Evolutionary conservation across 768 basidiomycete species (phyloP).

Genomic region (Heimioporus sp.): DNA sequence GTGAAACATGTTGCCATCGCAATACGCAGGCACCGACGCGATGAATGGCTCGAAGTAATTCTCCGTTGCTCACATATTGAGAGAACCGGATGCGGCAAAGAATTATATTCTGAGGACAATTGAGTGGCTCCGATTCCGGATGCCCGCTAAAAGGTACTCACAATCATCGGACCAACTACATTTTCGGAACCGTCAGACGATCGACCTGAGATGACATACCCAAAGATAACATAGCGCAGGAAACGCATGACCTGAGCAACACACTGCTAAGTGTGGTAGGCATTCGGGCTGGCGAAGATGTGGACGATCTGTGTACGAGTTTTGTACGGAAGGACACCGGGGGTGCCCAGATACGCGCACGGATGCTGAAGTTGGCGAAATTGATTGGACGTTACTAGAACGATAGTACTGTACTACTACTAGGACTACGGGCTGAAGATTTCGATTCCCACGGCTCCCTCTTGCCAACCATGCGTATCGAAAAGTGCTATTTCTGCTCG

Average conservation of each 20-base stretch:
- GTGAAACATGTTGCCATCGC: conserved; percentile 46
- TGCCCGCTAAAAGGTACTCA: conserved; percentile 21
- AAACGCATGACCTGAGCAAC: conserved; percentile 40
- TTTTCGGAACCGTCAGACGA: conserved; percentile 39
- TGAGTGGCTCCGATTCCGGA: neutral
- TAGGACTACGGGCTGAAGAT: too few relatives aligned
- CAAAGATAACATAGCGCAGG: conserved; percentile 42
- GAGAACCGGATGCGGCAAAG: conserved; percentile 41
- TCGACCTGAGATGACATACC: conserved; percentile 46
- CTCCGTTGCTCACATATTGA: conserved; percentile 25
- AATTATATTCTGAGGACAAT: conserved; percentile 39
- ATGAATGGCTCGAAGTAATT: conserved; percentile 38
- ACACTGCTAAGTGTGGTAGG: conserved; percentile 47
- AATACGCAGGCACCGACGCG: conserved; percentile 36
- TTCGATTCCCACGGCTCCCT: conserved; percentile 25
- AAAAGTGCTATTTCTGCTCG: conserved; percentile 99
- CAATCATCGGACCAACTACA: conserved; percentile 47
- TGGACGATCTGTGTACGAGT: conserved; percentile 33
- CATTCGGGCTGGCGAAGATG: conserved; percentile 44
- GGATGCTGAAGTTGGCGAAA: conserved; percentile 3
- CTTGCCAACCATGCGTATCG: conserved; percentile 73
- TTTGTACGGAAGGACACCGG: neutral
- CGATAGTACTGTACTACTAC: too few relatives aligned
- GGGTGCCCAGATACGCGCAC: neutral
- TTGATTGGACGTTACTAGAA: neutral